Percentiles rank a stretch among this genome's conserved stretches.
phyloP scores from a whole-genome alignment of 192 early-diverging fungal species.

The Linnemannia schmuckeri region DNA sequence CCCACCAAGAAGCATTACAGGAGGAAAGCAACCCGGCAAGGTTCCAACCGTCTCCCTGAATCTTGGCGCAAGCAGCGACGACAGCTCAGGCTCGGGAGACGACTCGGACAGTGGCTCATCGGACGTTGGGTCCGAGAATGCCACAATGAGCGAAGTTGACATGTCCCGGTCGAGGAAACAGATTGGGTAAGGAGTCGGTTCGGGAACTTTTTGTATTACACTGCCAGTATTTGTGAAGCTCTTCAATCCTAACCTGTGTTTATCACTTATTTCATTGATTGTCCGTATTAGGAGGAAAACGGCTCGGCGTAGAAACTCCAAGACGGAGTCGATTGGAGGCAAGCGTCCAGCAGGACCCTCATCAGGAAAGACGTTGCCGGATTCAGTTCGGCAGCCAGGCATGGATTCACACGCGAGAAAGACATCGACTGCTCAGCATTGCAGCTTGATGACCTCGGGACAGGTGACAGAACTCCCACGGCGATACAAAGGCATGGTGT shows the following conservation, averaged over 20 bases:
- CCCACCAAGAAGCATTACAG: slow-evolving; percentile 25
- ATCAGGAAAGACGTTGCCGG: slow-evolving; percentile 35
- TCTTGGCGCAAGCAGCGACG: slow-evolving; percentile 26
- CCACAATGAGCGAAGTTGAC: slow-evolving; percentile 24
- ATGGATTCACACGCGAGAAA: slow-evolving; percentile 33
- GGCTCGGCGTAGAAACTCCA: slow-evolving; percentile 20
- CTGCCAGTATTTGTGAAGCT: not conserved
- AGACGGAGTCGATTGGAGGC: slow-evolving; percentile 12
- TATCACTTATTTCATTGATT: not conserved
- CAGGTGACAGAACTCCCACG: slow-evolving; percentile 32
- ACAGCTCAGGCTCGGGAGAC: slow-evolving; percentile 37
- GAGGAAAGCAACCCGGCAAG: slow-evolving; percentile 54
- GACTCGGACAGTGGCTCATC: slow-evolving; percentile 43
- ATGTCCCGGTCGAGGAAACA: slow-evolving; percentile 22
- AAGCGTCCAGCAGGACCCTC: slow-evolving; percentile 24
- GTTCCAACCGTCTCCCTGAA: slow-evolving; percentile 26
- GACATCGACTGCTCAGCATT: slow-evolving; percentile 21
- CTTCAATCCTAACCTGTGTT: not conserved
- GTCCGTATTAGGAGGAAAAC: slow-evolving; percentile 35
- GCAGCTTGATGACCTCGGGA: slow-evolving; percentile 14
- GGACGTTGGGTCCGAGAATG: slow-evolving; percentile 21
- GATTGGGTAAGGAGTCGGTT: slow-evolving; percentile 27
- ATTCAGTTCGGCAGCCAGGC: slow-evolving; percentile 4
- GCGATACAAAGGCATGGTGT: slow-evolving; percentile 1
- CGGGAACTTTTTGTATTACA: not conserved